Evolutionary conservation across 108 stramenopile species (phyloP), one percentile per base, ranked within the genome.

Genomic region (Mayamaea pseudoterrestris): DNA sequence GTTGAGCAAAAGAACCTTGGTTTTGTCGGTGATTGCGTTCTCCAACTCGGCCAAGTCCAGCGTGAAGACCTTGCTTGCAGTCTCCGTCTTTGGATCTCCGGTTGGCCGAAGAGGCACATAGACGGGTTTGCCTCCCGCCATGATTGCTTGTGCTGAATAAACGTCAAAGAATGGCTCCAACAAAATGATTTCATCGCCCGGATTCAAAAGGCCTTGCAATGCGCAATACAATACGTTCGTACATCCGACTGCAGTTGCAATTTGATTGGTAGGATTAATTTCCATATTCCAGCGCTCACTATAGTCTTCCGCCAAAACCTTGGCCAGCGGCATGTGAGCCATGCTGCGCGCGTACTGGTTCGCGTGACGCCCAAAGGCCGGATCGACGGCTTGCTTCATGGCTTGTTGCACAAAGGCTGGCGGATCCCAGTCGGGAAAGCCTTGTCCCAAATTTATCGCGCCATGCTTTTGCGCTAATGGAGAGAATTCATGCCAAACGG

Each of bases 381-480:
- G 69, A 32, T 71, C 53, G 7, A 74, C 63, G 25, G 83, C 50
- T 18, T 69, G 48, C 3, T 43, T 36, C 47, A 80, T 66, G 9
- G 82, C 76, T 7, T 76, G 49, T 20, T 73, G 52, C 25, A 71
- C 76, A 61, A 92, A 92, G 0, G 23, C 35, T 5, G 90, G 85
- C 9, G 85, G 82, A 41, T 82, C 69, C 83, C 83, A 88, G 60
- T 92, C 78, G 24, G 90, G 90, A 61, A 89, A 93, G 8, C 86
- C 90, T 64, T 91, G 80, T 18, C 75, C 77, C 18, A 83, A 41
- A 50, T 74, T 80, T 20, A 79, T 59, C 5, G 73, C 41, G 0
- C 50, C 9, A 44, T 61, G 44, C 45, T 68, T 26, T 8, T 21
- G 27, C 0, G 69, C 54, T 1, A 79, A 53, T 2, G 73, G 73